Evolutionary conservation across 805 yeast species (phyloP).

Genomic region (Saccharomycopsis fermentans): DNA sequence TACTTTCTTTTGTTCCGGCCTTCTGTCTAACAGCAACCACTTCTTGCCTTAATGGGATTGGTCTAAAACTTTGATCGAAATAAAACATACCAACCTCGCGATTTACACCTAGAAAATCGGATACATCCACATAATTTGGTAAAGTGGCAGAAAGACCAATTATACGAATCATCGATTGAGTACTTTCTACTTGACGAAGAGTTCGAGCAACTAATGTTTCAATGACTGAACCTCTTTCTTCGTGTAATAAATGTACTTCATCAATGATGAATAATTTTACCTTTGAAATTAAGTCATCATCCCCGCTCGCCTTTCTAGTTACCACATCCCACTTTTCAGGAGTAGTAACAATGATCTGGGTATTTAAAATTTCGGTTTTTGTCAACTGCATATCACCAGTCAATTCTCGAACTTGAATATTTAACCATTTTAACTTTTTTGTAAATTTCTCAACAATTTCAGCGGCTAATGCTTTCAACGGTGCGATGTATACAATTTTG

Average conservation of each 20-base stretch:
- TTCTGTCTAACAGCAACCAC: conserved; percentile 81
- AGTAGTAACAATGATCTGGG: conserved; percentile 86
- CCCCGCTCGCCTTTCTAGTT: conserved; percentile 87
- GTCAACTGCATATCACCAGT: conserved; percentile 96
- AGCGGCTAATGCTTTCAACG: conserved; percentile 88
- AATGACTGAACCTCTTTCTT: conserved; percentile 95
- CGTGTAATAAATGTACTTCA: conserved; percentile 93
- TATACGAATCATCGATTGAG: conserved; percentile 90
- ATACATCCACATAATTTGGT: conserved; percentile 87
- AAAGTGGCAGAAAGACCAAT: conserved; percentile 89
- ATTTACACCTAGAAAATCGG: conserved; percentile 88
- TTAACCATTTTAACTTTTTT: conserved; percentile 70
- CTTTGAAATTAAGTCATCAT: conserved; percentile 71
- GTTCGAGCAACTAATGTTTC: conserved; percentile 94
- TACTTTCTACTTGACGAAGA: conserved; percentile 84
- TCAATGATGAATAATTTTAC: conserved; percentile 84
- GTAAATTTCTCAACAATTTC: conserved; percentile 90
- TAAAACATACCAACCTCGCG: conserved; percentile 86
- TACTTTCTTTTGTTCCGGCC: conserved; percentile 59
- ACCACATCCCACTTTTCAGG: conserved; percentile 99
- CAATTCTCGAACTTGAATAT: conserved; percentile 75
- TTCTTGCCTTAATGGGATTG: conserved; percentile 86
- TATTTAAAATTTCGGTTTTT: conserved; percentile 62
- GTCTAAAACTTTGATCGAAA: conserved; percentile 88
- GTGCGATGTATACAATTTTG: conserved; percentile 88